Percentiles rank a stretch among this genome's conserved stretches.
phyloP scores from a whole-genome alignment of 2,329 filamentous ascomycete genomes.

The Epichloe sibirici region DNA sequence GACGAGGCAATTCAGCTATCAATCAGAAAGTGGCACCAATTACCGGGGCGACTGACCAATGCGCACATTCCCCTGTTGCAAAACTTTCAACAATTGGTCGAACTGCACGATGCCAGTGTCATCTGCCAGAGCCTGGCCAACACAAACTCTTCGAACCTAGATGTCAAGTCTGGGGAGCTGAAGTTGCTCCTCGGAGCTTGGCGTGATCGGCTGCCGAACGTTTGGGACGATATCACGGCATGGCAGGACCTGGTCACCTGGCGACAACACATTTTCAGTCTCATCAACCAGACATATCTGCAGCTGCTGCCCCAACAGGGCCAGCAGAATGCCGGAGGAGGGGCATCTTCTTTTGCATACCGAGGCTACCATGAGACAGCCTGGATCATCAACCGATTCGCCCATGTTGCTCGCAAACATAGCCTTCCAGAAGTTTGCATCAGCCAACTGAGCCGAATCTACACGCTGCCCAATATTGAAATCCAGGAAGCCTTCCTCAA shows the following conservation, averaged over 20 bases:
- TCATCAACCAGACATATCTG: conserved; percentile 93
- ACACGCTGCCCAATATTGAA: conserved; percentile 97
- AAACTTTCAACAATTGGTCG: conserved; percentile 95
- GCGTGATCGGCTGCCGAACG: conserved; percentile 89
- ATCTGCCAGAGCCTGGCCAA: conserved; percentile 84
- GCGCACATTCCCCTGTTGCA: conserved; percentile 91
- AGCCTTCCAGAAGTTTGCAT: conserved; percentile 96
- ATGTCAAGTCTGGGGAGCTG: conserved; percentile 88
- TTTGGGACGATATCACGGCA: conserved; percentile 98
- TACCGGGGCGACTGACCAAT: conserved; percentile 87
- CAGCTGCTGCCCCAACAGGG: conserved; percentile 68
- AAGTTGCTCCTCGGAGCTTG: conserved; percentile 90
- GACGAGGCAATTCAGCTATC: conserved; percentile 96
- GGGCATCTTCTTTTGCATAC: conserved; percentile 82
- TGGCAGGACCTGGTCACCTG: conserved; percentile 99
- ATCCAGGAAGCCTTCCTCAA: conserved; percentile 99
- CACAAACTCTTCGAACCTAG: conserved; percentile 75
- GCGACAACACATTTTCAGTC: conserved; percentile 95
- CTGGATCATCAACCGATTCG: conserved; percentile 99
- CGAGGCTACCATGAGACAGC: conserved; percentile 96
- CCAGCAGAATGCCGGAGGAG: conserved; percentile 64
- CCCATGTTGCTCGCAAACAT: conserved; percentile 94
- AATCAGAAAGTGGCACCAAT: conserved; percentile 96
- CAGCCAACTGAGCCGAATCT: conserved; percentile 91
- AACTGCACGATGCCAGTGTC: conserved; percentile 92